Evolutionary conservation across 2,329 filamentous ascomycete genomes (phyloP), one percentile per base, ranked within the genome.

Genomic region (Exophiala mesophila): DNA sequence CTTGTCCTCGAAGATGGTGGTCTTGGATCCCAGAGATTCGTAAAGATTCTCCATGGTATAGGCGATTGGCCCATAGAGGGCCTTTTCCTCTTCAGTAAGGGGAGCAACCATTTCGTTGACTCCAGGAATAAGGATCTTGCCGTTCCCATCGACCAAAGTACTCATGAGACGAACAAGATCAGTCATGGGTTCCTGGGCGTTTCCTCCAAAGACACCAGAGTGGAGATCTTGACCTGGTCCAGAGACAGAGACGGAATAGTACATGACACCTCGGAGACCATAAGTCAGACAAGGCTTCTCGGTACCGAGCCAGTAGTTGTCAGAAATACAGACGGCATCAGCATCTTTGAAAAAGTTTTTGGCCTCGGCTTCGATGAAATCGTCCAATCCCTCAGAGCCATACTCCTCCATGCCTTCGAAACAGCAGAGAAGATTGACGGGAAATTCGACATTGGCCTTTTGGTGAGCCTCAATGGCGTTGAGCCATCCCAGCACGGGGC

Each of bases 351-450:
- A 98, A 74, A 83, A 97, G 58, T 86, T 85, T 71, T 94, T 88
- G 54, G 85, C 88, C 70, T 98, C 92, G 34, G 78, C 82, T 55
- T 85, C 76, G 68, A 98, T 96, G 55, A 97, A 85, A 57, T 95
- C 90, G 60, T 98, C 92, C 41, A 98, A 76, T 26, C 92, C 92
- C 64, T 97, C 90, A 0, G 89, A 96, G 37, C 92, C 92, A 64
- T 94, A 95, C 72, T 98, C 92, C 71, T 98, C 92, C 92, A 98
- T 98, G 36, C 92, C 92, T 74, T 98, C 92, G 58, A 98, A 97
- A 74, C 92, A 98, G 87, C 96, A 97, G 53, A 98, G 79, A 54
- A 98, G 76, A 71, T 98, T 98, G 61, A 98, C 92, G 6, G 92
- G 92, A 63, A 98, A 88, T 38, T 96, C 90, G 33, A 97, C 74